phyloP scores from a whole-genome alignment of 192 early-diverging fungal genomes.

The Gonapodya prolifera region DNA sequence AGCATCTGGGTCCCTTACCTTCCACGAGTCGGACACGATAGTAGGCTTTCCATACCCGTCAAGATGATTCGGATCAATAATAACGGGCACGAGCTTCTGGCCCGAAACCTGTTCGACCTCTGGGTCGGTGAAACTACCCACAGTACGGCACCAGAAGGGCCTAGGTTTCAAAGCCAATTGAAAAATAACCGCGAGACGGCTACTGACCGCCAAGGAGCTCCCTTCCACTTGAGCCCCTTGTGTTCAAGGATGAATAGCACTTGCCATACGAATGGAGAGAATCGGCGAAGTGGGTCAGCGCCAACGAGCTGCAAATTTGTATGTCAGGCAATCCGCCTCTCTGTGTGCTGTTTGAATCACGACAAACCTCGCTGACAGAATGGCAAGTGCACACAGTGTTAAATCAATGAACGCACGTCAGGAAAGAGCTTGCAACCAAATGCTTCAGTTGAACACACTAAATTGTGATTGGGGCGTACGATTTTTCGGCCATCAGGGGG shows the following conservation, averaged over 20 bases:
- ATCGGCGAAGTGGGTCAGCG: neutral
- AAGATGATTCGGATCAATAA: neutral
- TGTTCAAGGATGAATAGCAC: neutral
- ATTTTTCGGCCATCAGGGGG: too few species aligned
- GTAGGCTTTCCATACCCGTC: neutral
- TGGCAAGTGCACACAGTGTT: too few species aligned
- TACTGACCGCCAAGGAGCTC: neutral
- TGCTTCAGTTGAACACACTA: too few species aligned
- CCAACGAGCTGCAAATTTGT: neutral
- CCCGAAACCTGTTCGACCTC: neutral
- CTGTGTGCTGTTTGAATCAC: too few species aligned
- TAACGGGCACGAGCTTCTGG: neutral
- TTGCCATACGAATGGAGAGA: neutral
- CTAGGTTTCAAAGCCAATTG: neutral
- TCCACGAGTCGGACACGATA: neutral
- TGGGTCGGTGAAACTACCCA: neutral
- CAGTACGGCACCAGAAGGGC: neutral
- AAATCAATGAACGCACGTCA: too few species aligned
- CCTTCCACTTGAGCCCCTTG: neutral
- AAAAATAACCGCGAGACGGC: too few species aligned
- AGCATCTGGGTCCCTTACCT: neutral
- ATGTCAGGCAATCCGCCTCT: too few species aligned
- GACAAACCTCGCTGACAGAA: too few species aligned
- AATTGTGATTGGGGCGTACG: too few species aligned
- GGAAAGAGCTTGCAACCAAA: too few species aligned